These are phyloP conservation scores for Eragrostis nindensis DNA, from an alignment of 176 grass and related monocot genomes.

Conservation along the genomic window DNA sequence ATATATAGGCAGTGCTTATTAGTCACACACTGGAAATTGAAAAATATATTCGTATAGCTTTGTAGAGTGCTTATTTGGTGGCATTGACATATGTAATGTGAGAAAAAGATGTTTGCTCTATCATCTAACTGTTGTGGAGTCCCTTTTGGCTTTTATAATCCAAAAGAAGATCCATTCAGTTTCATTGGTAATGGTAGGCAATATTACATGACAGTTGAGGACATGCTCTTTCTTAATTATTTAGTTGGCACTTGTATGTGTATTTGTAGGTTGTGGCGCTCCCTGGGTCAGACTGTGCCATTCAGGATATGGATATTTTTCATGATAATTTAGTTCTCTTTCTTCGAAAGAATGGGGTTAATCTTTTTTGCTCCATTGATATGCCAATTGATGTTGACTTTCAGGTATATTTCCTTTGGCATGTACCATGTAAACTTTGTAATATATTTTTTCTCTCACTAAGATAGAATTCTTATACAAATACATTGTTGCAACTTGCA, in stretches of 20 bases:
- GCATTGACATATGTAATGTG: conserved; percentile 2
- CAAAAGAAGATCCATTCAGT: neutral
- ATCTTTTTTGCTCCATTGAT: conserved; percentile 83
- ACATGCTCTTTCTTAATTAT: conserved; percentile 24
- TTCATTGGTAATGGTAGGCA: neutral
- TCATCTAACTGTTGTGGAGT: neutral
- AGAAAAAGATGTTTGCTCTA: conserved; percentile 16
- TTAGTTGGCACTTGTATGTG: conserved; percentile 16
- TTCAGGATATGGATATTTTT: conserved; percentile 97
- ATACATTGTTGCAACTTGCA: neutral
- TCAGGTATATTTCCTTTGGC: conserved; percentile 60
- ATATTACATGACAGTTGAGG: neutral
- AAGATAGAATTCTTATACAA: conserved; percentile 2
- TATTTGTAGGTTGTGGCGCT: conserved; percentile 65
- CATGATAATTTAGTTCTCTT: conserved; percentile 81
- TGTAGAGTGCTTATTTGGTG: neutral
- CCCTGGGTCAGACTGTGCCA: conserved; percentile 56
- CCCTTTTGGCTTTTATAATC: too few species aligned
- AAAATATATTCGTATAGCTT: conserved; percentile 10
- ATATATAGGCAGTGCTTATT: neutral
- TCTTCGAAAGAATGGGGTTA: conserved; percentile 64
- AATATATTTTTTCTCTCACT: conserved; percentile 23
- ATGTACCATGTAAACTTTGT: conserved; percentile 12
- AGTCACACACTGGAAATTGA: neutral
- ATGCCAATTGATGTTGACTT: conserved; percentile 62